Conservation (phyloP, 2,329 filamentous ascomycete species). For the Colletotrichum acutatum region DNA sequence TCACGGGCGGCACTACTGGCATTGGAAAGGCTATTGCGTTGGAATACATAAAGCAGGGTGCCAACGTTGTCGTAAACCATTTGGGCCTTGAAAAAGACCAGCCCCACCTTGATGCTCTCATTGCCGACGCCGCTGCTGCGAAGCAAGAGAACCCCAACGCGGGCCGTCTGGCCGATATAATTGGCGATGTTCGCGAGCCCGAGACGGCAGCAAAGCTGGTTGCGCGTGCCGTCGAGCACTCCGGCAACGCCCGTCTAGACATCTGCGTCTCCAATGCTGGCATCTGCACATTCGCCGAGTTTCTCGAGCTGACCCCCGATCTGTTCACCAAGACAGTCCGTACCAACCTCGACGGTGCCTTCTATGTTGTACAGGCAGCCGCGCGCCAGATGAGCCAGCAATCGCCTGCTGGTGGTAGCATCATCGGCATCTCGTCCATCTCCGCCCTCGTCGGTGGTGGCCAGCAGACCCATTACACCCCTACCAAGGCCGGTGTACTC, state of each 20-base stretch:
- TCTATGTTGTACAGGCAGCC: conserved; percentile 87
- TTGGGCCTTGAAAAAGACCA: conserved; percentile 68
- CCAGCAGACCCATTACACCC: conserved; percentile 85
- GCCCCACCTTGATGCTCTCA: conserved; percentile 62
- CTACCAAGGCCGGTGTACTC: conserved; percentile 85
- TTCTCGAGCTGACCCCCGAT: conserved; percentile 77
- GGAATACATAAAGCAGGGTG: conserved; percentile 81
- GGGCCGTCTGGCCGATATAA: conserved; percentile 72
- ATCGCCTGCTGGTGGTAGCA: conserved; percentile 76
- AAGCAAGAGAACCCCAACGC: conserved; percentile 55
- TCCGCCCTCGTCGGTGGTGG: conserved; percentile 82
- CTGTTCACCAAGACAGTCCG: conserved; percentile 78
- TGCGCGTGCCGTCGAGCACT: conserved; percentile 69
- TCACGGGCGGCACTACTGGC: conserved; percentile 87
- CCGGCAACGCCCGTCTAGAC: conserved; percentile 69
- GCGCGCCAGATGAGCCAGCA: conserved; percentile 82
- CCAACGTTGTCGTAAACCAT: conserved; percentile 84
- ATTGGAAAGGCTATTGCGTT: conserved; percentile 89
- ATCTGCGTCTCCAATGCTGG: conserved; percentile 91
- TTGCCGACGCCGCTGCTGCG: conserved; percentile 62
- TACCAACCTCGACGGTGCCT: conserved; percentile 89
- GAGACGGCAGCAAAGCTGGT: conserved; percentile 78
- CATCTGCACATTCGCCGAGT: conserved; percentile 88
- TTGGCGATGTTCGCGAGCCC: conserved; percentile 82
- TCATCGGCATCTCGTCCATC: conserved; percentile 81